phyloP scores from a whole-genome alignment of 495 filamentous ascomycete species.

The Penicillium odoratum region DNA sequence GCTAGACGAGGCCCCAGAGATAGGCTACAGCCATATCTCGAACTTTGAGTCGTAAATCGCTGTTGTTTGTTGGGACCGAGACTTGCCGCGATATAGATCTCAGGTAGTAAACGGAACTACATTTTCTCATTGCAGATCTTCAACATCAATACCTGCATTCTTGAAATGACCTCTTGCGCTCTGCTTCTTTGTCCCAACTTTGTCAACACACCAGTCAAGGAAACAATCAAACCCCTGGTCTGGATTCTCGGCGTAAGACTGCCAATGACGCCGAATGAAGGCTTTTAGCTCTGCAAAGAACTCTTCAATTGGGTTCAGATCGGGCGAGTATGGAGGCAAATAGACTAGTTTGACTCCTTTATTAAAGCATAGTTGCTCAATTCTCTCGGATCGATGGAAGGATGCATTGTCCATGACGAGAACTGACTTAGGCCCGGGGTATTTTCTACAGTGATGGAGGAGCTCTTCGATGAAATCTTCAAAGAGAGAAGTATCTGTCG shows the following conservation, averaged over 20 bases:
- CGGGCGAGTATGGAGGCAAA: constrained; percentile 25
- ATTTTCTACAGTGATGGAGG: constrained; percentile 3
- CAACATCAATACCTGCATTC: constrained; percentile 22
- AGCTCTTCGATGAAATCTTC: constrained; percentile 8
- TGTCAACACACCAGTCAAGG: constrained; percentile 28
- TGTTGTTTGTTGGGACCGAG: too few species aligned
- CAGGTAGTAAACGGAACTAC: too few species aligned
- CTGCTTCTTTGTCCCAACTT: constrained; percentile 17
- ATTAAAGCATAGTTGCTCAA: constrained; percentile 27
- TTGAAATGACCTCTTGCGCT: constrained; percentile 30
- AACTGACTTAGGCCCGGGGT: constrained; percentile 7
- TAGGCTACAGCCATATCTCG: constrained; percentile 2
- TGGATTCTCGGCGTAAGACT: constrained; percentile 29
- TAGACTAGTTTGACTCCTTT: constrained; percentile 41
- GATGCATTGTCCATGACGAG: neutral
- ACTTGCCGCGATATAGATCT: too few species aligned
- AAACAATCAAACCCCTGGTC: constrained; percentile 35
- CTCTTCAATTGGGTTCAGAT: constrained; percentile 32
- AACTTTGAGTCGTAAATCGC: too few species aligned
- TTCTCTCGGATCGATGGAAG: neutral
- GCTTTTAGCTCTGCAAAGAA: constrained; percentile 30
- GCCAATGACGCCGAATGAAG: constrained; percentile 21
- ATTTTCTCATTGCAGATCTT: neutral
- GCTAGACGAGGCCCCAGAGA: constrained; percentile 6
- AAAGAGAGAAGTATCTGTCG: neutral